Base-by-base conservation (phyloP, 805 yeast genomes). In the Starmerella floricola region DNA sequence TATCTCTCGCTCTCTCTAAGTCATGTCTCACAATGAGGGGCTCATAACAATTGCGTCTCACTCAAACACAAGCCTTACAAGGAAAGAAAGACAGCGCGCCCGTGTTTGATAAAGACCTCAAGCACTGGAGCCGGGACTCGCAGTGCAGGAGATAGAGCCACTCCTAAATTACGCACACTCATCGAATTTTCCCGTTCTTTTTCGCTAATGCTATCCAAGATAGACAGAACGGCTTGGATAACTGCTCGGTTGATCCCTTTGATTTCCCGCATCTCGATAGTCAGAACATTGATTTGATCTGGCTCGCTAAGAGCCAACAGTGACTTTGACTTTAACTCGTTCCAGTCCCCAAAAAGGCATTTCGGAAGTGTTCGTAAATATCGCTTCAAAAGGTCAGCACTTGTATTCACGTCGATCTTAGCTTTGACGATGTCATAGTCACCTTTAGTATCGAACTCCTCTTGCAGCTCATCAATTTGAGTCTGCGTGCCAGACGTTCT, bases 341-440 rank as follows among this genome's bases (percentile, higher is more conserved):
- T 11, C 47, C 49, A 48, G 49, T 42, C 40, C 52, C 51, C 51
- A 50, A 20, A 42, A n/a, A 85, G 67, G 24, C 74, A 73, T 17
- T 72, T 68, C 2, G 94, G 85, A 41, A 88, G 60, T 42, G 78
- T 85, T 47, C 97, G 68, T 42, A 88, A 64, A 61, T 79, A 88
- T 15, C 87, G 68, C 57, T 88, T 88, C 50, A 88, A 64, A 34
- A 88, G 63, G 0, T 95, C 94, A 2, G 95, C 79, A 6, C 84
- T 79, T 0, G 95, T 80, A 59, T 88, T 86, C 24, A 83, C 78
- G 59, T 87, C 95, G 31, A 58, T 54, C 13, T 47, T 44, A 11
- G 49, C 30, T 12, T 34, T 28, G 8, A 16, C 28, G 23, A 48
- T 49, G 12, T 55, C 55, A 12, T 45, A 46, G 19, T 53, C 52